Evolutionary conservation across 139 green algal genomes (phyloP), one percentile per base, ranked within the genome.

Genomic region (Coelastrella sp.): DNA sequence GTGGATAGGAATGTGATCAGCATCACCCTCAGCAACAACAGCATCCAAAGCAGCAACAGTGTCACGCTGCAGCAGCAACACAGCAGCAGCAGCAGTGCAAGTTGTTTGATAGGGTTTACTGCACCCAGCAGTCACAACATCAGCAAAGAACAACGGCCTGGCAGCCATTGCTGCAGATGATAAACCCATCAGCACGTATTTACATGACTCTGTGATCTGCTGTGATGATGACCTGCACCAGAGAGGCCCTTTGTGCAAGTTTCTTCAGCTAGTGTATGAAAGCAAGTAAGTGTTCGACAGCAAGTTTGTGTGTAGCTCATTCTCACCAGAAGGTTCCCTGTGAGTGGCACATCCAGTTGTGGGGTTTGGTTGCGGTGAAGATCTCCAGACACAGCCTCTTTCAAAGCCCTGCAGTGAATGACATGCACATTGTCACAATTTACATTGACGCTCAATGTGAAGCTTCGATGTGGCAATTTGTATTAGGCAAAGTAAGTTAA

Each of bases 1-100:
- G 23, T 87, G 81, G 20, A 14, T 58, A 3, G 81, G 61, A 0
- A 87, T 32, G 81, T 87, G 81, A 56, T 87, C 81, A 8, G 81
- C 81, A 54, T 87, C 81, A 14, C 81, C 81, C 58, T 85, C 79
- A 57, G 58, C 79, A 0, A 85, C 2, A 0, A 85, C 20, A n/a
- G 80, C 80, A 75, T 64, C 80, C 73, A 65, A 7, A 75, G 59
- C 60, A 75, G 60, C n/a, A 60, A 74, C 80, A 86, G 61, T 65
- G n/a, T 59, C 58, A n/a, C 32, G 56, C 80, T 65, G 65, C 59
- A 71, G 80, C 80, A 64, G 8, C 80, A 86, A 8, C 19, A 71
- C 59, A 86, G 58, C 78, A 68, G 58, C 58, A 20, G 58, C 78
- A 56, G 57, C 6, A 7, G n/a, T n/a, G n/a, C n/a, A n/a, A n/a